These are phyloP conservation scores for Gossypium davidsonii DNA, from an alignment of 441 rosid species.

Conservation along the genomic window DNA sequence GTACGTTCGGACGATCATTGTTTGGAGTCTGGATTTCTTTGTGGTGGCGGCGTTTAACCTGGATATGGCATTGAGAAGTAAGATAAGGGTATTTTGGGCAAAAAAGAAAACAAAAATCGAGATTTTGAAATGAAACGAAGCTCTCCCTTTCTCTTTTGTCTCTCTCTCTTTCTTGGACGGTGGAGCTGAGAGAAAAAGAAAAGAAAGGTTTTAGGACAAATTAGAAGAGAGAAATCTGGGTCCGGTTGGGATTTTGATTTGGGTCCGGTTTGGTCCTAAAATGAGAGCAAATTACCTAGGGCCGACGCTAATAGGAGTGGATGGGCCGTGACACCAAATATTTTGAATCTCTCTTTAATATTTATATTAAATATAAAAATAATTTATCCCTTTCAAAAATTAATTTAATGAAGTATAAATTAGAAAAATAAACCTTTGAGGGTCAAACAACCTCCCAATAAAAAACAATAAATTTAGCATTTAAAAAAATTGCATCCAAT, in stretches of 20 bases:
- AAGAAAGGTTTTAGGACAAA: constrained; percentile 7
- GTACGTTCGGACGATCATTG: constrained; percentile 84
- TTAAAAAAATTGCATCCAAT: too few species aligned
- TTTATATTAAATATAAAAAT: too few species aligned
- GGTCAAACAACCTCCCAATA: too few species aligned
- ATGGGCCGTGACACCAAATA: too few species aligned
- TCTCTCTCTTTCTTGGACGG: neutral
- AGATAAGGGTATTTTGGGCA: constrained; percentile 36
- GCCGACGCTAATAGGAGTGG: too few species aligned
- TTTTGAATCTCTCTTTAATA: too few species aligned
- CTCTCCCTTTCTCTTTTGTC: neutral
- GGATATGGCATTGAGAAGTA: constrained; percentile 23
- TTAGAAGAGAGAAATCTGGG: neutral
- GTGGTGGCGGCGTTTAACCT: neutral
- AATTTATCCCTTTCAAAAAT: too few species aligned
- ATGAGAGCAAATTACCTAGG: neutral
- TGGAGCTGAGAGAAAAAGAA: constrained; percentile 19
- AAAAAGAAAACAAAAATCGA: neutral
- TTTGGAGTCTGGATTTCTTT: constrained; percentile 6
- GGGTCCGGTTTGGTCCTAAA: constrained; percentile 4
- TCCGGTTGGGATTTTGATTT: constrained; percentile 1
- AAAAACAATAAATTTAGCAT: too few species aligned
- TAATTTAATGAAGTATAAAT: too few species aligned
- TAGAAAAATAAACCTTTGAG: too few species aligned
- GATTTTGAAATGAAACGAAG: neutral